Percentiles rank a stretch among this genome's conserved stretches.
These are phyloP conservation scores for Tylopilus rubrobrunneus DNA, from an alignment of 768 basidiomycete genomes.

Conservation along the genomic window DNA sequence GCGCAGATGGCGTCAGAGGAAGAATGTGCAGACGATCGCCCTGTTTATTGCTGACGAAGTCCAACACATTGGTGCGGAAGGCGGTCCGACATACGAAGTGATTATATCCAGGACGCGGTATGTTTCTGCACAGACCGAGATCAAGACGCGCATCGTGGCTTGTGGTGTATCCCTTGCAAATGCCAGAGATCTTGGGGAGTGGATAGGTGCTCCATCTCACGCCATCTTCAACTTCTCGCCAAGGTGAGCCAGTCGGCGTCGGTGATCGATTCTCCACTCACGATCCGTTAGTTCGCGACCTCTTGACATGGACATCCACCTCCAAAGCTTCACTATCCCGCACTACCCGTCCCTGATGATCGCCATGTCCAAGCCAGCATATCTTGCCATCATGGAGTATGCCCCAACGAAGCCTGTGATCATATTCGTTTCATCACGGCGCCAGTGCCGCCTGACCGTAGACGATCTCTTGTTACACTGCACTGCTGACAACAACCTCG, in stretches of 20 bases:
- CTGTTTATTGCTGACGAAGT: constrained; percentile 94
- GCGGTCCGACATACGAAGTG: constrained; percentile 95
- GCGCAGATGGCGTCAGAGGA: constrained; percentile 92
- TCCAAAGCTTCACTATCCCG: constrained; percentile 94
- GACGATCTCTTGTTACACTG: constrained; percentile 89
- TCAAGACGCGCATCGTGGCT: constrained; percentile 91
- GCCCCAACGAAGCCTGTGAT: constrained; percentile 84
- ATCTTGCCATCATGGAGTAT: constrained; percentile 87
- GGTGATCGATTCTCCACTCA: constrained; percentile 8
- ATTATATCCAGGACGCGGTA: constrained; percentile 96
- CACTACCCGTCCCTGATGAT: constrained; percentile 99
- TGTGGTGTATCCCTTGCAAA: constrained; percentile 95
- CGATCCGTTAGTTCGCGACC: constrained; percentile 73
- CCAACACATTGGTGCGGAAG: constrained; percentile 90
- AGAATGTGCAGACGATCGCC: constrained; percentile 92
- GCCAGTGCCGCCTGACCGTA: constrained; percentile 92
- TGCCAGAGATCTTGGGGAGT: constrained; percentile 92
- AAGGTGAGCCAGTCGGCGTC: constrained; percentile 42
- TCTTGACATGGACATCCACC: constrained; percentile 93
- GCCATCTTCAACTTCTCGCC: constrained; percentile 98
- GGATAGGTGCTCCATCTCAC: constrained; percentile 93
- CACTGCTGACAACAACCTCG: constrained; percentile 76
- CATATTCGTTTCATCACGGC: constrained; percentile 87
- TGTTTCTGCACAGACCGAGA: constrained; percentile 89
- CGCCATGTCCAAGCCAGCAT: constrained; percentile 97